Evolutionary conservation across 805 yeast species (phyloP).

Genomic region (Torulaspora indica): DNA sequence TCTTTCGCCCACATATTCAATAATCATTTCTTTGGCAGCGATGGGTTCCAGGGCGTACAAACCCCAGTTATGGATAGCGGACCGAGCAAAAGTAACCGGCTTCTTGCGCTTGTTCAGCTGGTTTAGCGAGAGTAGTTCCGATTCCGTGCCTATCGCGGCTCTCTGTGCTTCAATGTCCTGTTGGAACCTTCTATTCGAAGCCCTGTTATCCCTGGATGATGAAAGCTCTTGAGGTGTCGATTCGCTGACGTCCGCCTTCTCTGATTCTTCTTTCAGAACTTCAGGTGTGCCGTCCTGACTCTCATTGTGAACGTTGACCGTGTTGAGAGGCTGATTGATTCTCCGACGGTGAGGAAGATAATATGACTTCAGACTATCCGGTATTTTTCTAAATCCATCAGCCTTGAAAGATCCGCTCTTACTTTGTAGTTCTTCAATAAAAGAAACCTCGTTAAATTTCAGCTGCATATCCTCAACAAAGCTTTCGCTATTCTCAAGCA

Average conservation of each 20-base stretch:
- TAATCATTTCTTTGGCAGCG: conserved; percentile 94
- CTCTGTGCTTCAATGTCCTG: conserved; percentile 83
- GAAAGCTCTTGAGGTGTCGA: conserved; percentile 39
- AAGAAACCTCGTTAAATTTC: conserved; percentile 27
- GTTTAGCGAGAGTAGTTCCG: conserved; percentile 76
- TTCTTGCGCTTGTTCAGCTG: conserved; percentile 85
- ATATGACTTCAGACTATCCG: conserved; percentile 65
- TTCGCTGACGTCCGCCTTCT: conserved; percentile 18
- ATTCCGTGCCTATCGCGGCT: conserved; percentile 71
- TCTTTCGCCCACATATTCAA: conserved; percentile 95
- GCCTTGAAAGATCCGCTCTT: conserved; percentile 61
- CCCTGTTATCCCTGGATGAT: conserved; percentile 81
- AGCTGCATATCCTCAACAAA: conserved; percentile 18
- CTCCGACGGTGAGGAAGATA: conserved; percentile 80
- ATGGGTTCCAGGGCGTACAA: conserved; percentile 92
- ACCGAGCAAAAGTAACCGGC: conserved; percentile 93
- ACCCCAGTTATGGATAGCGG: conserved; percentile 98
- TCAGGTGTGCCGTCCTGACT: conserved; percentile 32
- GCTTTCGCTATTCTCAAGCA: conserved; percentile 13
- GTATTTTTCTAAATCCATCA: conserved; percentile 67
- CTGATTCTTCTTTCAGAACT: conserved; percentile 20
- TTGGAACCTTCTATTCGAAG: conserved; percentile 79
- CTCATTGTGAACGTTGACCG: conserved; percentile 59
- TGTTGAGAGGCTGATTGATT: conserved; percentile 62
- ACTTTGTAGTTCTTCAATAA: conserved; percentile 37